These are phyloP conservation scores for Plasmodium gonderi DNA, from an alignment of 169 alveolate species.

Conservation along the genomic window DNA sequence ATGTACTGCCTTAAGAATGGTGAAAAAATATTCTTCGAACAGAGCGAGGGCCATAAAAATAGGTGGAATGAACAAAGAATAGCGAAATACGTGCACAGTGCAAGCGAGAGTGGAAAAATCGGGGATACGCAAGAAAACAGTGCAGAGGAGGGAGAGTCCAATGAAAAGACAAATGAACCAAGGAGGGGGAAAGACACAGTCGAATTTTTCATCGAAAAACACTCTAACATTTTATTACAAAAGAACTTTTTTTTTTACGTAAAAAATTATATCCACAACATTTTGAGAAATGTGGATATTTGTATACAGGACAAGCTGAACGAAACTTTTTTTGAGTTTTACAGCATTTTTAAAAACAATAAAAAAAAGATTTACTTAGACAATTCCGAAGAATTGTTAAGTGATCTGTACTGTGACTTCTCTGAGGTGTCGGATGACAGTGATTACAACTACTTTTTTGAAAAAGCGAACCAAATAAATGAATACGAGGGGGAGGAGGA, in stretches of 20 bases:
- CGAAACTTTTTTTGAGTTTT: slow-evolving; percentile 67
- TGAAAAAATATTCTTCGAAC: not conserved
- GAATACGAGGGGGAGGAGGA: slow-evolving; percentile 1
- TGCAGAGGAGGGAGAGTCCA: not conserved
- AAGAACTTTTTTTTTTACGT: slow-evolving; percentile 43
- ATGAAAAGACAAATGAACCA: not conserved
- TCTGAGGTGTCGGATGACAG: slow-evolving; percentile 45
- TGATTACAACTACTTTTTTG: slow-evolving; percentile 63
- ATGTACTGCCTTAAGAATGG: slow-evolving; percentile 9
- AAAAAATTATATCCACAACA: slow-evolving; percentile 48
- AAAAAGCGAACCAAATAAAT: slow-evolving; percentile 28
- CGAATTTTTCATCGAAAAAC: not conserved
- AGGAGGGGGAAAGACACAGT: not conserved
- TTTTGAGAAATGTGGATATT: slow-evolving; percentile 45
- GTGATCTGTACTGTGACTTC: slow-evolving; percentile 53
- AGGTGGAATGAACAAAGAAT: not conserved
- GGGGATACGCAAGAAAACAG: not conserved
- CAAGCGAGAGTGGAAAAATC: not conserved
- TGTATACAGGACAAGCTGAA: slow-evolving; percentile 49
- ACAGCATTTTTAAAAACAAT: slow-evolving; percentile 30
- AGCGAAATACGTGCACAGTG: not conserved
- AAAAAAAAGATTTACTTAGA: slow-evolving; percentile 37
- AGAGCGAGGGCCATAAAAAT: not conserved
- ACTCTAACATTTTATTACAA: slow-evolving; percentile 1
- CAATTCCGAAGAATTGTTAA: slow-evolving; percentile 12